Percentiles rank a stretch among this genome's conserved stretches.
phyloP scores from a whole-genome alignment of 2,329 filamentous ascomycete species.

The Tolypocladium tundrense region DNA sequence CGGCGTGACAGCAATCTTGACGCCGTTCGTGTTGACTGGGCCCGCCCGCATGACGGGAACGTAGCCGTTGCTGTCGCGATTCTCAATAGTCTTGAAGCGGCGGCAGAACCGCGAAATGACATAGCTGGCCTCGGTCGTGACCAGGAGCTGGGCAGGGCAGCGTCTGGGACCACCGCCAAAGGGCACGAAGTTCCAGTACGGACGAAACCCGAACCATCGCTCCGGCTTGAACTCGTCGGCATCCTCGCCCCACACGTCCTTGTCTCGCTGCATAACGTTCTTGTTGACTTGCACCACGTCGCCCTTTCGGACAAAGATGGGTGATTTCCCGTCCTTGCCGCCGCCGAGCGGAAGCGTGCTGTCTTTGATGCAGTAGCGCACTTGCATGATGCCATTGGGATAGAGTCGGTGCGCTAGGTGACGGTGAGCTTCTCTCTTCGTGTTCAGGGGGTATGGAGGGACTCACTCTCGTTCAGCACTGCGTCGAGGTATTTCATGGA shows the following conservation, averaged over 20 bases:
- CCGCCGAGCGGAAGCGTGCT: neutral
- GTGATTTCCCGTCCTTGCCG: neutral
- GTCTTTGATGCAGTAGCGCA: neutral
- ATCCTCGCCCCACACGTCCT: neutral
- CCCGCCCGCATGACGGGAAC: neutral
- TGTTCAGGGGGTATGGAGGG: neutral
- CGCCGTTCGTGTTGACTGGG: neutral
- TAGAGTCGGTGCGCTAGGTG: neutral
- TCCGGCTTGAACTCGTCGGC: neutral
- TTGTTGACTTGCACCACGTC: neutral
- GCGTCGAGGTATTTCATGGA: neutral
- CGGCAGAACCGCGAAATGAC: neutral
- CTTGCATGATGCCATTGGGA: neutral
- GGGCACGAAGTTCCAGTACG: neutral
- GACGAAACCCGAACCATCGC: neutral
- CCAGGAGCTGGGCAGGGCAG: neutral
- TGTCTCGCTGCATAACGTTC: neutral
- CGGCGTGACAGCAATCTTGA: neutral
- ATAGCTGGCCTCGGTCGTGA: neutral
- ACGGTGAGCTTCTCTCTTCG: neutral
- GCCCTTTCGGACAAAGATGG: neutral
- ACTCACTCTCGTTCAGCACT: neutral
- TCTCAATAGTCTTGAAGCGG: neutral
- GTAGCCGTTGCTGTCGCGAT: neutral
- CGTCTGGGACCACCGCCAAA: neutral